A percentile compares a stretch with the other conserved stretches of the same genome.
phyloP scores from a whole-genome alignment of 2,329 filamentous ascomycete species.

The Hypoxylon sp. region DNA sequence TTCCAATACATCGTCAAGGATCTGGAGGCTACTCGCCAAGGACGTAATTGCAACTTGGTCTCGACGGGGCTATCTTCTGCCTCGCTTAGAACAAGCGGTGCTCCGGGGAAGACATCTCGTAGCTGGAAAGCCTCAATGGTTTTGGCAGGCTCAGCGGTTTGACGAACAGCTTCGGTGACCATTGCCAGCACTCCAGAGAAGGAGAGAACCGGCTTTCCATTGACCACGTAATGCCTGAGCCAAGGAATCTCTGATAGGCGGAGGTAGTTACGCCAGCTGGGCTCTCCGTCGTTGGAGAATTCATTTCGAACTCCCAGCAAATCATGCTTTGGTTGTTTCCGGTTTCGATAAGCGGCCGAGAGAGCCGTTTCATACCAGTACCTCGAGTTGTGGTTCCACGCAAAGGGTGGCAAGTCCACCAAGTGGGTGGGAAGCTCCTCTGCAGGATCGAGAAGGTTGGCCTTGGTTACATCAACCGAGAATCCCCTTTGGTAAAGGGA shows the following conservation, averaged over 20 bases:
- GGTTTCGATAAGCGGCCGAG: slow-evolving; percentile 55
- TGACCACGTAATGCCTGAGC: slow-evolving; percentile 65
- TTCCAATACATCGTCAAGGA: slow-evolving; percentile 53
- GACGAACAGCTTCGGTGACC: slow-evolving; percentile 56
- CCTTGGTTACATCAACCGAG: slow-evolving; percentile 53
- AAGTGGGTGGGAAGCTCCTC: slow-evolving; percentile 52
- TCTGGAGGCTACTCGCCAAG: slow-evolving; percentile 50
- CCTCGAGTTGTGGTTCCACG: slow-evolving; percentile 61
- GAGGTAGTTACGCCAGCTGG: slow-evolving; percentile 57
- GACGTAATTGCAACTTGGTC: slow-evolving; percentile 51
- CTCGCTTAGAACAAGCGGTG: slow-evolving; percentile 48
- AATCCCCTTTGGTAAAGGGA: slow-evolving; percentile 52
- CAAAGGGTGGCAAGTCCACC: slow-evolving; percentile 61
- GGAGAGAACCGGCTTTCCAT: slow-evolving; percentile 65
- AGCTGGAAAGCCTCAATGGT: slow-evolving; percentile 52
- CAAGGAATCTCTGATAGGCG: slow-evolving; percentile 59
- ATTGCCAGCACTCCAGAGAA: slow-evolving; percentile 58
- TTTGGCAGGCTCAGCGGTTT: slow-evolving; percentile 49
- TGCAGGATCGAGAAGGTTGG: slow-evolving; percentile 52
- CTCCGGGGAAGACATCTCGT: slow-evolving; percentile 52
- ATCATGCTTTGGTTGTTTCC: slow-evolving; percentile 57
- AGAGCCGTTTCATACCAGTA: slow-evolving; percentile 59
- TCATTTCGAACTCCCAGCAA: slow-evolving; percentile 56
- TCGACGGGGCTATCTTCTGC: slow-evolving; percentile 49
- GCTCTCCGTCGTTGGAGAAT: slow-evolving; percentile 52